Base-by-base conservation (phyloP, 805 yeast species). In the Ogataea dorogensis region DNA sequence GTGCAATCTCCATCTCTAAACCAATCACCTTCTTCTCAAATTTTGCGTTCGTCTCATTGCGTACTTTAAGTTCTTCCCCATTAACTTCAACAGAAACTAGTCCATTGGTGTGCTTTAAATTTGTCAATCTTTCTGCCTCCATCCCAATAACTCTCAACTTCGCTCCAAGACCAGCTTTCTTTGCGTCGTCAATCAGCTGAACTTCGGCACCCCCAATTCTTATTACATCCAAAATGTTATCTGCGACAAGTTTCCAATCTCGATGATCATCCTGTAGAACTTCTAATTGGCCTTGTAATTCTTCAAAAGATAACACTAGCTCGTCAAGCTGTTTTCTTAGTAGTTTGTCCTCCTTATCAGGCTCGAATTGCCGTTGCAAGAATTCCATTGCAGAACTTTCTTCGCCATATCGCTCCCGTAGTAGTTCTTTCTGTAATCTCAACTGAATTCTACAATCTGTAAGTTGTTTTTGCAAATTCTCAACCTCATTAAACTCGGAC, bases 391-490 rank as follows among this genome's bases (percentile, higher is more conserved):
- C 28, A 21, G 49, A 40, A 16, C 49, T 31, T 19, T 44, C 47
- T 14, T 45, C 40, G 7, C 48, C 47, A 17, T 47, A 45, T 18
- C 49, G 44, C 13, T 54, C 51, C 16, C 53, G 24, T 24, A 61
- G 38, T 17, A 63, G 43, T 28, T 59, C 64, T 20, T 51, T 49
- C 23, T 59, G 59, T 23, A 63, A 34, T 28, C 53, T 48, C 17
- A 63, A 32, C 36, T 63, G 66, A 17, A 63, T 51, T 40, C 54
- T 59, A 37, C 59, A 60, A 38, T 62, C 57, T 1, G 58, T 60
- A 12, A 61, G 43, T 23, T 61, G 58, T 34, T 53, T 55, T 22
- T 58, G 54, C 16, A 63, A 34, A 5, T 37, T 42, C 19, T 50
- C 58, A 6, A 58, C 39, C 17, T 60, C 63, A 11, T 43, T 37